Percentiles rank a stretch among this genome's conserved stretches.
phyloP scores from a whole-genome alignment of 1,284 basidiomycete species.

The Lignosus rhinocerotis region DNA sequence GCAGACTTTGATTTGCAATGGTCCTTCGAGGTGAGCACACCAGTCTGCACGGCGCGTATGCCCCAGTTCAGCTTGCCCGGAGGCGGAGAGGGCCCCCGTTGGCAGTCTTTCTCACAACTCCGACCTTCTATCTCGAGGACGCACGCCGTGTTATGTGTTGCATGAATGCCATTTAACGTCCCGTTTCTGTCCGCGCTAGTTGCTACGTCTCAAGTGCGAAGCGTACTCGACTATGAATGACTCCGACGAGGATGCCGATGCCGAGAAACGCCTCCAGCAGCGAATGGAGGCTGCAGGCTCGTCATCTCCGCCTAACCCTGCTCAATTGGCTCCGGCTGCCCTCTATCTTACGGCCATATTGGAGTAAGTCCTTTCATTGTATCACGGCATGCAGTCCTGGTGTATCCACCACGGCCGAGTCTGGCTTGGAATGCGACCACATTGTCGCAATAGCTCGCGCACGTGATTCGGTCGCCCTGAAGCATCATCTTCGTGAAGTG shows the following conservation, averaged over 20 bases:
- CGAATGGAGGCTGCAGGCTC: slow-evolving; percentile 48
- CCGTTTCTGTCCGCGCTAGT: slow-evolving; percentile 39
- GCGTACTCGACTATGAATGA: slow-evolving; percentile 85
- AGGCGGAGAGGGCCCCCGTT: no score
- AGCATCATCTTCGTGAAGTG: background rate
- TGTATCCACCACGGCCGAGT: no score
- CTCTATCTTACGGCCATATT: slow-evolving; percentile 91
- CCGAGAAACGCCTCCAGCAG: slow-evolving; percentile 61
- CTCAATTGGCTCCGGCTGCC: slow-evolving; percentile 78
- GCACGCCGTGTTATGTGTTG: background rate
- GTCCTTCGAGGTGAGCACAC: slow-evolving; percentile 57
- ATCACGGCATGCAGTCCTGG: background rate
- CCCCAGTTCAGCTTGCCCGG: background rate
- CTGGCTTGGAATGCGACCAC: no score
- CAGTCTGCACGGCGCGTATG: slow-evolving; percentile 6
- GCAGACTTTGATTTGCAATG: slow-evolving; percentile 66
- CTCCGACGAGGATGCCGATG: slow-evolving; percentile 69
- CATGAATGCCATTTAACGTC: background rate
- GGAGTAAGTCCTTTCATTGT: slow-evolving; percentile 63
- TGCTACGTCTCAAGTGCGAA: slow-evolving; percentile 80
- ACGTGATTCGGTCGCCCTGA: no score
- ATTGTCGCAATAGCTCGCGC: no score
- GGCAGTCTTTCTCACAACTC: background rate
- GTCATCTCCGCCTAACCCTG: slow-evolving; percentile 48
- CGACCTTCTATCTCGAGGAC: background rate